phyloP scores from a whole-genome alignment of 371 early-diverging fungal genomes.

The Syncephalastrum monosporum region DNA sequence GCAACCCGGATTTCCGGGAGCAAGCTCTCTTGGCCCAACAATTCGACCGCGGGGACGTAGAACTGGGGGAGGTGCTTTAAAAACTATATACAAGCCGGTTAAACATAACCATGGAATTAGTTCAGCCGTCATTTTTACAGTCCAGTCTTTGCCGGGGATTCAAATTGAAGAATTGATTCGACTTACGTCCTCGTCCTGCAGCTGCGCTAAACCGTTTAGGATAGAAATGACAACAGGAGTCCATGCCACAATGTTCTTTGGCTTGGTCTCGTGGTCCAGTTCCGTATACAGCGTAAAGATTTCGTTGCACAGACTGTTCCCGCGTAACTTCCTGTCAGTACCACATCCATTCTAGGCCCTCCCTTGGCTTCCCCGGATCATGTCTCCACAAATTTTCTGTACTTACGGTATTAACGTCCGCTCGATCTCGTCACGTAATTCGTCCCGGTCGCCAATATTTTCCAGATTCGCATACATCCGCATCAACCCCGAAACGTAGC shows the following conservation, averaged over 20 bases:
- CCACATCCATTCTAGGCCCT: not conserved
- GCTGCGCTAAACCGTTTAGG: conserved; percentile 40
- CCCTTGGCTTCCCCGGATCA: not conserved
- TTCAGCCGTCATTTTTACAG: no score
- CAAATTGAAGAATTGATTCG: not conserved
- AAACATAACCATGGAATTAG: no score
- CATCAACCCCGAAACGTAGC: conserved; percentile 51
- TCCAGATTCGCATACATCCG: conserved; percentile 53
- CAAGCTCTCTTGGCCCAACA: conserved; percentile 46
- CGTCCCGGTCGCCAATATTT: conserved; percentile 47
- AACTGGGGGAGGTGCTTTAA: conserved; percentile 45
- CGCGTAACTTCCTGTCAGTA: not conserved
- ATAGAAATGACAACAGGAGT: conserved; percentile 55
- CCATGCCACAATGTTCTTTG: conserved; percentile 56
- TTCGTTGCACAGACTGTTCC: conserved; percentile 41
- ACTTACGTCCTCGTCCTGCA: conserved; percentile 55
- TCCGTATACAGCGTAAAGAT: conserved; percentile 49
- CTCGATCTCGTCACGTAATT: conserved; percentile 47
- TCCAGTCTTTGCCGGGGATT: no score
- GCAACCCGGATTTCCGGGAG: conserved; percentile 46
- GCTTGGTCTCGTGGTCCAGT: conserved; percentile 53
- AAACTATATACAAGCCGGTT: conserved; percentile 23
- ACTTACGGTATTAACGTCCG: conserved; percentile 54
- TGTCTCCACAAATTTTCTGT: not conserved
- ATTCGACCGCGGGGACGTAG: conserved; percentile 46